These are phyloP conservation scores for Globisporangium solare DNA, from an alignment of 352 stramenopile genomes.

Conservation along the genomic window DNA sequence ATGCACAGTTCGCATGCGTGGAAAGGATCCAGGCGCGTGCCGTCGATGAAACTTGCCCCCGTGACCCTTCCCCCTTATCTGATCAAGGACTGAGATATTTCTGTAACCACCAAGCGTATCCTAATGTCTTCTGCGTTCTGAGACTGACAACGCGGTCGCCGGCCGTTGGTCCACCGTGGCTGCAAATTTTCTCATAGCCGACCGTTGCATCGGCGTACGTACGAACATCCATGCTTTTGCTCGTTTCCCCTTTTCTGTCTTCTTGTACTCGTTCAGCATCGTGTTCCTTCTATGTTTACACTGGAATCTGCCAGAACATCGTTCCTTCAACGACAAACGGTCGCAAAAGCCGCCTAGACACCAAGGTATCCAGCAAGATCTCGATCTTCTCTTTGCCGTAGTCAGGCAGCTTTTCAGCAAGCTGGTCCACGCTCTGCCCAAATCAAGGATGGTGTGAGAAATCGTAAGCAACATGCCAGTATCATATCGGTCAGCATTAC, in stretches of 20 bases:
- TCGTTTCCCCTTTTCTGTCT: not conserved
- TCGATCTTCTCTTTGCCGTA: conserved; percentile 71
- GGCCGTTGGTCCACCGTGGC: not conserved
- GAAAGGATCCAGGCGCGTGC: not conserved
- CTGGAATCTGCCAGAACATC: conserved; percentile 79
- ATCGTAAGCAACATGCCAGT: conserved; percentile 10
- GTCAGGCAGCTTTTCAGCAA: conserved; percentile 60
- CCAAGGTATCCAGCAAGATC: conserved; percentile 72
- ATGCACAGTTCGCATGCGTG: not conserved
- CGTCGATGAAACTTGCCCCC: not conserved
- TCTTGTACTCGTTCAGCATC: not conserved
- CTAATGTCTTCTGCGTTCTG: not conserved
- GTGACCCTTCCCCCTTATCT: not conserved
- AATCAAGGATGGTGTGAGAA: conserved; percentile 2
- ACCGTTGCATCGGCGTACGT: not conserved
- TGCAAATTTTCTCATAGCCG: not conserved
- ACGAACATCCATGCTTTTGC: not conserved
- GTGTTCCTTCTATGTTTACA: conserved; percentile 14
- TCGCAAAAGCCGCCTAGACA: conserved; percentile 67
- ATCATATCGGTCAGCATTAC: conserved; percentile 17
- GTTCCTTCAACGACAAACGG: conserved; percentile 81
- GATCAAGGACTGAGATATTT: not conserved
- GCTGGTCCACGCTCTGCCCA: conserved; percentile 58
- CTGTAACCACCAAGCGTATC: not conserved
- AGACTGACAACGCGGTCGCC: not conserved